Evolutionary conservation across 495 filamentous ascomycete species (phyloP).

Genomic region (Podospora tetraspora): DNA sequence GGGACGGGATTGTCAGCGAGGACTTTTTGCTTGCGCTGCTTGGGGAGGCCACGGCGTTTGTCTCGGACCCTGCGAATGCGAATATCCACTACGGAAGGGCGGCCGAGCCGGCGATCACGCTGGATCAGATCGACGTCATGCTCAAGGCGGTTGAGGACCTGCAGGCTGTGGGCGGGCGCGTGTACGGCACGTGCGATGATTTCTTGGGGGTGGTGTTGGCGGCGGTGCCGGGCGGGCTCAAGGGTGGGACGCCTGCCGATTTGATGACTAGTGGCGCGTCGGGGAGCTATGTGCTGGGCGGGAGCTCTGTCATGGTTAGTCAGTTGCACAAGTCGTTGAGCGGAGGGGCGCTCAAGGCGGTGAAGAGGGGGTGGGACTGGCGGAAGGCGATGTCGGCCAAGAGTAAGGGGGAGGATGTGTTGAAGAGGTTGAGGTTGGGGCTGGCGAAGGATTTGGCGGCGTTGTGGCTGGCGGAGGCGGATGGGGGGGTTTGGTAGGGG

Average conservation of each 20-base stretch:
- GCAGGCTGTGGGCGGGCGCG: conserved; percentile 63
- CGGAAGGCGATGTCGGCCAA: conserved; percentile 54
- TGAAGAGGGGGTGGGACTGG: conserved; percentile 83
- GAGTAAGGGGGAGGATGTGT: conserved; percentile 58
- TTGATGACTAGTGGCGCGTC: conserved; percentile 57
- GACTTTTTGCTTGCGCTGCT: conserved; percentile 79
- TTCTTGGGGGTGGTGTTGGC: conserved; percentile 56
- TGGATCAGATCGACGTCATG: conserved; percentile 66
- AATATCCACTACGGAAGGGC: conserved; percentile 22
- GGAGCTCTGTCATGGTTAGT: conserved; percentile 66
- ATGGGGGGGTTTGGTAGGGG: conserved; percentile 30
- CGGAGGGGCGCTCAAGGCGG: conserved; percentile 32
- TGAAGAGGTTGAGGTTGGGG: conserved; percentile 65
- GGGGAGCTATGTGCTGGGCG: conserved; percentile 58
- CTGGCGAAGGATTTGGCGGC: conserved; percentile 64
- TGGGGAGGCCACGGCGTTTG: conserved; percentile 73
- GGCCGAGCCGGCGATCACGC: conserved; percentile 41
- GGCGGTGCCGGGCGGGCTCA: conserved; percentile 37
- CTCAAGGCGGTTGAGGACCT: conserved; percentile 80
- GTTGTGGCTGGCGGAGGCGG: conserved; percentile 56
- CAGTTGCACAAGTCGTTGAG: conserved; percentile 50
- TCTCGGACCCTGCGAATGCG: conserved; percentile 49
- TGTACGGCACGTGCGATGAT: conserved; percentile 64
- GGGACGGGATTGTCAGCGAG: conserved; percentile 75
- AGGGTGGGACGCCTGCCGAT: conserved; percentile 53